A percentile compares a stretch with the other conserved stretches of the same genome.
Evolutionary conservation across 2,329 filamentous ascomycete species (phyloP).

Genomic region (Fusarium sublunatum): DNA sequence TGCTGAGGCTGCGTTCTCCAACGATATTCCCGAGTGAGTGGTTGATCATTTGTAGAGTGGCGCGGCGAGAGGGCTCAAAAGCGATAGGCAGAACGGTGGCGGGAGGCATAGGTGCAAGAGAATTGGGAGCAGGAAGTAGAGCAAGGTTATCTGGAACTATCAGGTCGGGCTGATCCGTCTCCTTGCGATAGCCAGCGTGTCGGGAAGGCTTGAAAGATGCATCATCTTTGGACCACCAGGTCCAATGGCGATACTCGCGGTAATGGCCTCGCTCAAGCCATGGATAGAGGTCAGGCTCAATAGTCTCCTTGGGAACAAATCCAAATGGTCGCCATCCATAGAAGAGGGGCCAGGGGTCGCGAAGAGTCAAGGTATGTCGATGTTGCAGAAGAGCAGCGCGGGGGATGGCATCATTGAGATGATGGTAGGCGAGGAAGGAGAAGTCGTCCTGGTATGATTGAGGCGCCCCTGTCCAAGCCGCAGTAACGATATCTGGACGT

Average conservation of each 20-base stretch:
- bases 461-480: conserved; percentile 41
- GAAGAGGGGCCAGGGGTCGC: conserved; percentile 46
- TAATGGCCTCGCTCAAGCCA: conserved; percentile 44
- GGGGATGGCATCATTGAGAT: conserved; percentile 29
- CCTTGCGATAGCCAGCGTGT: conserved; percentile 37
- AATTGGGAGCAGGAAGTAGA: conserved; percentile 26
- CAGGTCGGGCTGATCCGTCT: conserved; percentile 27
- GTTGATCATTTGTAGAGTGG: conserved; percentile 44
- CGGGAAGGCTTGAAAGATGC: conserved; percentile 15
- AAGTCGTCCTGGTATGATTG: conserved; percentile 43
- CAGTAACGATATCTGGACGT: conserved; percentile 45
- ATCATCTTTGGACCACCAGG: conserved; percentile 44
- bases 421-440: conserved; percentile 21
- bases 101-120: conserved; percentile 28
- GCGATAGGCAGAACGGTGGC: conserved; percentile 17
- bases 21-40: conserved; percentile 44
- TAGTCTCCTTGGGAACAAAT: conserved; percentile 28
- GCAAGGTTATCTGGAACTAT: conserved; percentile 35
- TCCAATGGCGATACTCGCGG: conserved; percentile 43
- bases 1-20: conserved; percentile 43
- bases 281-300: conserved; percentile 45
- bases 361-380: conserved; percentile 43
- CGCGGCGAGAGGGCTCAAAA: conserved; percentile 37
- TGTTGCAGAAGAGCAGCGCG: conserved; percentile 42
- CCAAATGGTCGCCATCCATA: conserved; percentile 46